A percentile compares a stretch with the other conserved stretches of the same genome.
phyloP scores from a whole-genome alignment of 495 filamentous ascomycete species.

The Trichoderma virens region DNA sequence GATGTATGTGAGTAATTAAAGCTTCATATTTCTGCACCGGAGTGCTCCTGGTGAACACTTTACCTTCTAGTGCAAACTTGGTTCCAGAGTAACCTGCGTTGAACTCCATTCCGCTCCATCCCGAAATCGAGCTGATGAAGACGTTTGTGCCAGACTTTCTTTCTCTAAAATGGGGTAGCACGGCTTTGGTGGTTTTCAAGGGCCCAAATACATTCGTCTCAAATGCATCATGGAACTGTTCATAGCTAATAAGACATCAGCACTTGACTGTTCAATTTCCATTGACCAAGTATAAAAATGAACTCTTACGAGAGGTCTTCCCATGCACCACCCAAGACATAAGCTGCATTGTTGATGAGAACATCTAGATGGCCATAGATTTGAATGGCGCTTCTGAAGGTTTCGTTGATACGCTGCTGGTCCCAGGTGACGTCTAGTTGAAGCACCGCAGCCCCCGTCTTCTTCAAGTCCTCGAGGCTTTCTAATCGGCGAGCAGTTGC shows the following conservation, averaged over 20 bases:
- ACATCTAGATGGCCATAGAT: slow-evolving; percentile 19
- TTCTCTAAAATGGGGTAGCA: slow-evolving; percentile 12
- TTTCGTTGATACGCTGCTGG: slow-evolving; percentile 14
- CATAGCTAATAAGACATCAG: not conserved
- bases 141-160: slow-evolving; percentile 14
- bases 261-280: not conserved
- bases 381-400: not conserved
- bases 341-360: slow-evolving; percentile 20
- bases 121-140: slow-evolving; percentile 12
- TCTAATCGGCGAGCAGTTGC: slow-evolving; percentile 26
- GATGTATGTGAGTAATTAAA: not conserved
- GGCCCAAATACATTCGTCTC: slow-evolving; percentile 14
- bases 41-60: not conserved
- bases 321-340: not conserved
- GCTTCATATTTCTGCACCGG: not conserved
- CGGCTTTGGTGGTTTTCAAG: slow-evolving; percentile 16
- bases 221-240: slow-evolving; percentile 14
- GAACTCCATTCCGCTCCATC: slow-evolving; percentile 10
- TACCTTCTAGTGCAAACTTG: slow-evolving; percentile 11
- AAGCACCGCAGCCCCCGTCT: slow-evolving; percentile 19
- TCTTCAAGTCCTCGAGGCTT: slow-evolving; percentile 16
- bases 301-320: not conserved
- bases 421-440: slow-evolving; percentile 35
- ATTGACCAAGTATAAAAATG: not conserved
- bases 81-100: slow-evolving; percentile 13